Percentiles rank a stretch among this genome's conserved stretches.
These are phyloP conservation scores for Chlorella ohadii DNA, from an alignment of 139 green algal genomes.

Conservation along the genomic window DNA sequence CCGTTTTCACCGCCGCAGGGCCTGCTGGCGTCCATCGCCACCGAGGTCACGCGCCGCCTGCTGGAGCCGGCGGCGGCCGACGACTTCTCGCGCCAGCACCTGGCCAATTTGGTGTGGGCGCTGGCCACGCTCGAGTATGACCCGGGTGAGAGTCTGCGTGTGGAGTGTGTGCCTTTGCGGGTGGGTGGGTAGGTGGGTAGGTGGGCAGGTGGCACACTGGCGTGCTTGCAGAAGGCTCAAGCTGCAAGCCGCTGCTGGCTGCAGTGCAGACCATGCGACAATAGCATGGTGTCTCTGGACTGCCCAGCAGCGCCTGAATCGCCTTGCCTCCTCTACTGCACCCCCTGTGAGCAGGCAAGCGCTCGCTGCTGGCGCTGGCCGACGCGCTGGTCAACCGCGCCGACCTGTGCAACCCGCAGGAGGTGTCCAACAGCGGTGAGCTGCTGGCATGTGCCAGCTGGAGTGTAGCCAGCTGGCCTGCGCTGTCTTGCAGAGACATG, in stretches of 20 bases:
- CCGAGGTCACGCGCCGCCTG: slow-evolving; percentile 45
- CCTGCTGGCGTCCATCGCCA: slow-evolving; percentile 24
- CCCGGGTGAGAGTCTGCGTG: neutral
- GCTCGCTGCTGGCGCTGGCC: slow-evolving; percentile 11
- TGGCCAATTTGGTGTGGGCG: slow-evolving; percentile 56
- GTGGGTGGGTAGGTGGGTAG: no score
- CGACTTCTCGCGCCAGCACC: slow-evolving; percentile 56
- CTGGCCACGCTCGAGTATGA: slow-evolving; percentile 26
- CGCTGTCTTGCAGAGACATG: no score
- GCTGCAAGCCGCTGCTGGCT: no score
- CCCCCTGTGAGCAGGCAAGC: slow-evolving; percentile 13
- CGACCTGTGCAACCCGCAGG: slow-evolving; percentile 59
- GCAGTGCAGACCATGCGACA: no score
- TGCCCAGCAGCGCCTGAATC: no score
- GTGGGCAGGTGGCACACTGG: no score
- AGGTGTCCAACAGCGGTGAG: slow-evolving; percentile 59
- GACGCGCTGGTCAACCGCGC: slow-evolving; percentile 42
- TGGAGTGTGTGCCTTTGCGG: no score
- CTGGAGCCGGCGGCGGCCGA: neutral
- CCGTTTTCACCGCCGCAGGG: slow-evolving; percentile 9
- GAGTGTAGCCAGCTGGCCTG: no score
- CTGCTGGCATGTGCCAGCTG: no score
- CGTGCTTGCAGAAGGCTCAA: no score
- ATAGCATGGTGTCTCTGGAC: no score
- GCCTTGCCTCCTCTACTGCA: no score